Percentiles rank a stretch among this genome's conserved stretches.
Conservation (phyloP, 108 stramenopile genomes). For the Nannochloropsis oceanica region DNA sequence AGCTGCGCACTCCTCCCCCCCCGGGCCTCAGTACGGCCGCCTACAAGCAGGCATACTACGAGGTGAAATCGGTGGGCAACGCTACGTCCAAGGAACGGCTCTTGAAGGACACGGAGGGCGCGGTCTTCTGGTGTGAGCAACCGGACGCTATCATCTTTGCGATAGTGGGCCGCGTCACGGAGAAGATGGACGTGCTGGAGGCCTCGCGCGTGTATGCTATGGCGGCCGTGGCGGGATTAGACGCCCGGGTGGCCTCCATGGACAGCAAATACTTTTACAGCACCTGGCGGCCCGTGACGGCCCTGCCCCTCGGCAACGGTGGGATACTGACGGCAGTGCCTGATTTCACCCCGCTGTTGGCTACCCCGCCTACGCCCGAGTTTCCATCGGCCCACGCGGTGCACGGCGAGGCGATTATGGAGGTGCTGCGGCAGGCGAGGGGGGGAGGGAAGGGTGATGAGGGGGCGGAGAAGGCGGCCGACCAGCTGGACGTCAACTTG, state of each 20-base stretch:
- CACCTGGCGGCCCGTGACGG: background rate
- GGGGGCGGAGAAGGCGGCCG: background rate
- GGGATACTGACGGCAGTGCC: background rate
- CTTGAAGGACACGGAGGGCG: background rate
- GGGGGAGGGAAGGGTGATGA: background rate
- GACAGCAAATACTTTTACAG: background rate
- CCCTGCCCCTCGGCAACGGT: background rate
- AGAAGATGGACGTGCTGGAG: background rate
- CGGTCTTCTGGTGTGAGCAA: background rate
- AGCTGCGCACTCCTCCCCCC: background rate
- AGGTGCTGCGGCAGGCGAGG: background rate
- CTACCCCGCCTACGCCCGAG: background rate
- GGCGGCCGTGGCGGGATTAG: background rate
- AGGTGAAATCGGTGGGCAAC: background rate
- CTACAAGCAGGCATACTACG: background rate
- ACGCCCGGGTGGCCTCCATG: background rate
- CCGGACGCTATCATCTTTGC: background rate
- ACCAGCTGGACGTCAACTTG: background rate
- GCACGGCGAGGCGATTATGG: background rate
- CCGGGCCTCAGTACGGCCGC: background rate
- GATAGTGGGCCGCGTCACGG: background rate
- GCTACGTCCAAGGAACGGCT: background rate
- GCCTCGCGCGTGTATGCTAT: background rate
- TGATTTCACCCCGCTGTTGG: background rate
- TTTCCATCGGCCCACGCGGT: background rate